Conservation (phyloP, 2,329 filamentous ascomycete genomes). For the Pseudogymnoascus sp. region DNA sequence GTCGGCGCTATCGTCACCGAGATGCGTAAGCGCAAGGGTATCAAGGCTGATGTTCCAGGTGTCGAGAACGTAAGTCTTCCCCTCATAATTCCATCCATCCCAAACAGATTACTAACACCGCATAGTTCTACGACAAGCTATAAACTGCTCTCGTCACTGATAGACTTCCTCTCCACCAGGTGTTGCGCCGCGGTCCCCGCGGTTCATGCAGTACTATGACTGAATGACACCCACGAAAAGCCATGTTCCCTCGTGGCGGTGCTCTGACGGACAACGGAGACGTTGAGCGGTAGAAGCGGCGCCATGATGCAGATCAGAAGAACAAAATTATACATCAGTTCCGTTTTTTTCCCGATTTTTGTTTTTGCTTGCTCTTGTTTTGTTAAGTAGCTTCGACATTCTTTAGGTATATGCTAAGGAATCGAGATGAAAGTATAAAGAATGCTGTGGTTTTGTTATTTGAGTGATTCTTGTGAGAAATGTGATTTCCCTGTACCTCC, state of each 20-base stretch:
- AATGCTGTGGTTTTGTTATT: background rate
- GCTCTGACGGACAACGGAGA: conserved; percentile 2
- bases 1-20: conserved; percentile 73
- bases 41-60: conserved; percentile 91
- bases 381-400: conserved; percentile 8
- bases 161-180: conserved; percentile 23
- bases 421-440: conserved; percentile 7
- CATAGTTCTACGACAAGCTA: conserved; percentile 97
- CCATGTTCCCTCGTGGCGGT: background rate
- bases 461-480: background rate
- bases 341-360: conserved; percentile 5
- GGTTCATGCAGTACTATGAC: conserved; percentile 9
- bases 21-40: conserved; percentile 99
- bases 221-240: conserved; percentile 8
- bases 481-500: background rate
- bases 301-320: background rate
- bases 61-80: conserved; percentile 79
- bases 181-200: conserved; percentile 11
- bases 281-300: conserved; percentile 4
- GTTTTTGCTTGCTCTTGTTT: conserved; percentile 7
- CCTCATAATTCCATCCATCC: background rate
- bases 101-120: conserved; percentile 32
- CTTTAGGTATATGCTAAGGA: conserved; percentile 3
- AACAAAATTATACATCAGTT: conserved; percentile 8
- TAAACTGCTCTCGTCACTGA: conserved; percentile 42